Base-by-base conservation (phyloP, 1,284 basidiomycete genomes). In the Malassezia equina region DNA sequence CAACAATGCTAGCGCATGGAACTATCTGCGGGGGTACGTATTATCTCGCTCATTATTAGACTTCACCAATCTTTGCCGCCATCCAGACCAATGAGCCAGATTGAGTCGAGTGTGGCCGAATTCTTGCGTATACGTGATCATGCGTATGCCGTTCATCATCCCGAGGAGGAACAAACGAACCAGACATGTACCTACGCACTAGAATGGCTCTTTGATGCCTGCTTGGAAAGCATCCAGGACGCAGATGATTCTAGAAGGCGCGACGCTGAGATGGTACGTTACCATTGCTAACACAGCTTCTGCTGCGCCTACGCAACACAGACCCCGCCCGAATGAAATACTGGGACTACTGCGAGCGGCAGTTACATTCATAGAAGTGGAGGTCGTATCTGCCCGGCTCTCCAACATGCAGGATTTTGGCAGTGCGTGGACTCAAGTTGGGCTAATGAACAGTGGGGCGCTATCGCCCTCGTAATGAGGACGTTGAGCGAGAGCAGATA, bases 1-100 rank as follows among this genome's bases (percentile, higher is more conserved):
- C 13, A 66, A 72, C 55, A 73, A 72, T 45, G 58, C 64, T 1
- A 61, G 59, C 11, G 61, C 67, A 0, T 73, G 71, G 71, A 66
- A 61, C 25, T 72, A 72, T 49, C 58, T 72, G 9, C 61, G 70
- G 9, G 70, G 65, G 53, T 55, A 45, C 34, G 46, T 39, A 21
- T 24, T 2, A 15, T 4, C n/a, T n/a, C 0, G 5, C 33, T 47
- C 31, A 32, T 23, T 1, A 17, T 11, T 19, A 55, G 49, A 13
- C 34, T 55, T 8, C 29, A 29, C 34, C 23, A 25, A 17, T 33
- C 42, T 12, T 34, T 56, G 0, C n/a, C 29, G 15, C 51, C 52
- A 7, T 19, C 7, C n/a, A 29, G 39, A 8, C 32, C 23, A 7
- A 3, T 47, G n/a, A 6, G 4, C 13, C 2, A 47, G 8, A 15